These are phyloP conservation scores for Podaxis sp. DNA, from an alignment of 768 basidiomycete species.

Conservation along the genomic window DNA sequence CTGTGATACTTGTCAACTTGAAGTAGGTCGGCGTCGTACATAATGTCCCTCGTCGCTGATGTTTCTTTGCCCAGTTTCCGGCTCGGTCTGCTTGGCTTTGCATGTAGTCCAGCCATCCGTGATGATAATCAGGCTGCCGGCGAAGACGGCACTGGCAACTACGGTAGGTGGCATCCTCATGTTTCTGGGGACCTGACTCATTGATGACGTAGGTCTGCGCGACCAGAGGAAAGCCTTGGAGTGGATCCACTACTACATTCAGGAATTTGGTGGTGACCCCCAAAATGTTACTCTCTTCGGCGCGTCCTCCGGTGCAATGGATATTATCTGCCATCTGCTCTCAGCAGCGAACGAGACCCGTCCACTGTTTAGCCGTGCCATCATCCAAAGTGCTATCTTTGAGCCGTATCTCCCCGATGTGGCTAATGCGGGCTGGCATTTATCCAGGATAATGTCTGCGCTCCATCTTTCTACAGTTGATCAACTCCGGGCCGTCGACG, in stretches of 20 bases:
- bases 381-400: slow-evolving; percentile 70
- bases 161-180: slow-evolving; percentile 43
- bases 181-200: slow-evolving; percentile 2
- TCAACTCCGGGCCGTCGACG: slow-evolving; percentile 58
- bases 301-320: slow-evolving; percentile 50
- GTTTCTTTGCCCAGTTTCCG: slow-evolving; percentile 53
- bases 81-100: slow-evolving; percentile 73
- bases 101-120: slow-evolving; percentile 60
- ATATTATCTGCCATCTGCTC: slow-evolving; percentile 61
- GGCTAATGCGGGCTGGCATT: slow-evolving; percentile 59
- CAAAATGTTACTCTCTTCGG: slow-evolving; percentile 54
- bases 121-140: slow-evolving; percentile 66
- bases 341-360: slow-evolving; percentile 56
- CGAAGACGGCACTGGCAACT: slow-evolving; percentile 76
- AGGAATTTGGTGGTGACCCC: slow-evolving; percentile 68
- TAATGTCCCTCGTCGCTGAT: background rate
- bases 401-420: slow-evolving; percentile 63
- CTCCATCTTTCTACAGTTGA: slow-evolving; percentile 54
- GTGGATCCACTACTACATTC: slow-evolving; percentile 61
- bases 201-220: slow-evolving; percentile 44
- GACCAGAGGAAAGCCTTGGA: slow-evolving; percentile 65
- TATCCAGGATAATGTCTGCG: slow-evolving; percentile 60
- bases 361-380: slow-evolving; percentile 70
- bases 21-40: slow-evolving; percentile 49
- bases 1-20: slow-evolving; percentile 69